These are phyloP conservation scores for Saccharomycopsis schoenii DNA, from an alignment of 805 yeast genomes.

Conservation along the genomic window DNA sequence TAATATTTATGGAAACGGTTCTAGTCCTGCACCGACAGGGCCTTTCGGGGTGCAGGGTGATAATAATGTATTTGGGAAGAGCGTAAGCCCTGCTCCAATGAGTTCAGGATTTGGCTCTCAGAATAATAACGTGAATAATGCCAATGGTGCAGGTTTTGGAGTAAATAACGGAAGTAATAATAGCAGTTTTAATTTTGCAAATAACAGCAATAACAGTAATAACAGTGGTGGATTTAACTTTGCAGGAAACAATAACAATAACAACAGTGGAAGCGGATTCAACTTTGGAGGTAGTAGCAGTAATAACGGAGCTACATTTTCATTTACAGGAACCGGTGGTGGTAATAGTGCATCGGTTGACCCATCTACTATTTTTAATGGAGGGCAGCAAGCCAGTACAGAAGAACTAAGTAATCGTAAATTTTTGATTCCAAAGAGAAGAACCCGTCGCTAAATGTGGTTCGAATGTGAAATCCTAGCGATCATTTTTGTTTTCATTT, in stretches of 20 bases:
- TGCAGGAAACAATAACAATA: background rate
- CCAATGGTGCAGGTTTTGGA: background rate
- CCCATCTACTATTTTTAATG: background rate
- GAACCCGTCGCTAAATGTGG: background rate
- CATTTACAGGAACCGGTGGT: background rate
- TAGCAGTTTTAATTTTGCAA: background rate
- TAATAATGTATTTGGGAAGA: background rate
- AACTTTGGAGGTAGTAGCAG: background rate
- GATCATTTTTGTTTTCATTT: background rate
- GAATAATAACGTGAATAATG: background rate
- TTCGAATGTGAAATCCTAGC: too few relatives aligned
- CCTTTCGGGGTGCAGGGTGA: background rate
- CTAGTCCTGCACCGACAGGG: background rate
- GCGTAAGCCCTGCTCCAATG: background rate
- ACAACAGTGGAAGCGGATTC: background rate
- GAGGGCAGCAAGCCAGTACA: background rate
- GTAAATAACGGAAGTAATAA: background rate
- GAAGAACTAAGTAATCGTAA: background rate
- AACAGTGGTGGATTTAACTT: background rate
- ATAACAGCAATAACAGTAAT: background rate
- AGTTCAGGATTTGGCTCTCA: background rate
- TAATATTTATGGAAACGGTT: background rate
- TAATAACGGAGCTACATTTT: background rate
- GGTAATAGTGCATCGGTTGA: background rate
- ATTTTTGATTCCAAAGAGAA: background rate